Conservation (phyloP, 2,329 filamentous ascomycete species). For the Stachybotrys elegans region DNA sequence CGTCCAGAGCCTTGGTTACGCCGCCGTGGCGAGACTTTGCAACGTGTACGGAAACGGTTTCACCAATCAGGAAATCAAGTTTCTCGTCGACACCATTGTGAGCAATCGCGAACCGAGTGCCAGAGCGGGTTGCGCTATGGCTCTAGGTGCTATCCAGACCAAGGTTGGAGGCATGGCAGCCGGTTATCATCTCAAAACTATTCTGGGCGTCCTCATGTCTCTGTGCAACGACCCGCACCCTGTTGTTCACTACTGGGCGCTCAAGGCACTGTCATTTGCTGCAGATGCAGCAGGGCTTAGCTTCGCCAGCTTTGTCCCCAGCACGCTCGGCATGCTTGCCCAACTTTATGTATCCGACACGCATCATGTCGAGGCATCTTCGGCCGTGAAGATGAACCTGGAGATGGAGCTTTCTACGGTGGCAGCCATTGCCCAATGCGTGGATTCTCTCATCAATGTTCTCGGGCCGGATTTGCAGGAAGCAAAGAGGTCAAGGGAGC, state of each 20-base stretch:
- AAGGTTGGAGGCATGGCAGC: conserved; percentile 98
- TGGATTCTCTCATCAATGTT: conserved; percentile 95
- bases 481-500: conserved; percentile 81
- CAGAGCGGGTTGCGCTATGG: conserved; percentile 89
- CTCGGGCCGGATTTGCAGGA: conserved; percentile 94
- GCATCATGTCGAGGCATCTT: conserved; percentile 79
- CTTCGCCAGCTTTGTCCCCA: conserved; percentile 85
- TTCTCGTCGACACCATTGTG: conserved; percentile 89
- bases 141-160: conserved; percentile 86
- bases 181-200: conserved; percentile 92
- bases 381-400: conserved; percentile 80
- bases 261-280: conserved; percentile 81
- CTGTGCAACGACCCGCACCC: conserved; percentile 93
- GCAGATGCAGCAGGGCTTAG: conserved; percentile 89
- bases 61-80: conserved; percentile 85
- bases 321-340: conserved; percentile 87
- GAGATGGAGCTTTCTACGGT: conserved; percentile 80
- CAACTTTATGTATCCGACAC: conserved; percentile 89
- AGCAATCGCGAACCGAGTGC: conserved; percentile 89
- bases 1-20: conserved; percentile 78
- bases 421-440: conserved; percentile 77
- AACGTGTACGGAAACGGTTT: conserved; percentile 79
- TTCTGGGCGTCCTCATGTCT: conserved; percentile 97
- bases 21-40: conserved; percentile 81
- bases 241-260: conserved; percentile 91